Base-by-base conservation (phyloP, 2,329 filamentous ascomycete genomes). In the Bipolaris cookei region DNA sequence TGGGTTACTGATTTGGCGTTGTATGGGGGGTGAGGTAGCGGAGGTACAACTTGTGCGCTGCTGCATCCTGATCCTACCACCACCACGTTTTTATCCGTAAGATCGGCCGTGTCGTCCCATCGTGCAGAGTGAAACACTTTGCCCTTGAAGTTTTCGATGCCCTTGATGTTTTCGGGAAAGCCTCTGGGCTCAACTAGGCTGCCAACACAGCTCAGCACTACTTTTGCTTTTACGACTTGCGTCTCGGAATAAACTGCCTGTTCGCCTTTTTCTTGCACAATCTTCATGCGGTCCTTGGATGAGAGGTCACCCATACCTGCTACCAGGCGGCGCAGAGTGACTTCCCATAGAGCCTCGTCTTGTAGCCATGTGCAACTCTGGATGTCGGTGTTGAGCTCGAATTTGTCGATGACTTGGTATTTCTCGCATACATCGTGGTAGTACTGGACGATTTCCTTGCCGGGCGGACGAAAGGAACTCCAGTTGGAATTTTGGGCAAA, bases 41-140 rank as follows among this genome's bases (percentile, higher is more conserved):
- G 66, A 1, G 85, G 84, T 6, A 87, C 80, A 21, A 87, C 78
- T 61, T 87, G 85, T 13, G 82, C 81, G 2, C 84, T 83, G 62
- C 79, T 83, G 65, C 84, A 86, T 11, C 85, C 85, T 2, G 83
- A 85, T 4, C 84, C 85, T 43, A 87, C 69, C 8, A 87, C 81
- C 8, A 86, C 76, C 1, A 87, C 82, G 60, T 86, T 77, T 64
- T 86, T 87, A 56, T 79, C 80, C 8, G 77, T 76, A 16, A 86
- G 72, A 54, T 86, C 80, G 35, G 84, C 73, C 4, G 76, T 76
- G n/a, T 81, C 73, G 43, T 83, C 78, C 84, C 84, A 86, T 50
- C 83, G 73, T 4, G 84, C 84, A 0, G 84, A 84, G 62, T 87
- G 84, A 57, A 86, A 83, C 42, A 85, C 77, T n/a, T 79, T 70